Evolutionary conservation across 2,329 filamentous ascomycete genomes (phyloP), one percentile per base, ranked within the genome.

Genomic region (Fusarium sp.): DNA sequence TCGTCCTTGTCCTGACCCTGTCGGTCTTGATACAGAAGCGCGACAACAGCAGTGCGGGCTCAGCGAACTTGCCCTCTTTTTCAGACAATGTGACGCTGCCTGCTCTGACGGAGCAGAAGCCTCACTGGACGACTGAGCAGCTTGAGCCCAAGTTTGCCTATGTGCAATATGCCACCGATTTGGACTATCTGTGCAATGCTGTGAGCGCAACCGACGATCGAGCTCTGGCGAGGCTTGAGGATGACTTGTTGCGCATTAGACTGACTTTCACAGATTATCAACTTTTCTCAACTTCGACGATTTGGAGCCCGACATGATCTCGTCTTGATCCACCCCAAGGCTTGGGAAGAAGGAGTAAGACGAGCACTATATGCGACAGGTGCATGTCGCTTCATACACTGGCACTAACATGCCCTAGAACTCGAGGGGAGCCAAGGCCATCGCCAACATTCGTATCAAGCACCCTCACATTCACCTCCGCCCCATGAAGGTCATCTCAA

Each of bases 401-500:
- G 16, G 25, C 25, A 30, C 45, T 50, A 9, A 50, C 45, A 50
- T 30, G 45, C 16, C 10, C 25, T 27, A 50, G 45, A 18, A 50
- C 25, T 50, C 45, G 16, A 50, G n/a, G 25, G 45, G 45, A 18
- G 45, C 45, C 8, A 50, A 50, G 10, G 45, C 45, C 25, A 50
- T 50, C 45, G 45, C 45, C 45, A 18, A 18, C 45, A 50, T 50
- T 6, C 45, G 45, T 9, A 20, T 30, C 10, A 16, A 34, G 11
- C 25, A 64, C 34, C 68, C 68, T 8, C 11, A 71, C 16, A 63
- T 71, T 23, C 23, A 61, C 27, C 45, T 67, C 14, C 56, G 39
- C 11, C 65, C 65, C 20, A 59, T 68, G 34, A 56, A 56, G 13
- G 56, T 65, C 48, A 32, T 65, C 32, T 61, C 65, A 10, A 71